Conservation (phyloP, 768 basidiomycete species). For the Serendipita sp. region DNA sequence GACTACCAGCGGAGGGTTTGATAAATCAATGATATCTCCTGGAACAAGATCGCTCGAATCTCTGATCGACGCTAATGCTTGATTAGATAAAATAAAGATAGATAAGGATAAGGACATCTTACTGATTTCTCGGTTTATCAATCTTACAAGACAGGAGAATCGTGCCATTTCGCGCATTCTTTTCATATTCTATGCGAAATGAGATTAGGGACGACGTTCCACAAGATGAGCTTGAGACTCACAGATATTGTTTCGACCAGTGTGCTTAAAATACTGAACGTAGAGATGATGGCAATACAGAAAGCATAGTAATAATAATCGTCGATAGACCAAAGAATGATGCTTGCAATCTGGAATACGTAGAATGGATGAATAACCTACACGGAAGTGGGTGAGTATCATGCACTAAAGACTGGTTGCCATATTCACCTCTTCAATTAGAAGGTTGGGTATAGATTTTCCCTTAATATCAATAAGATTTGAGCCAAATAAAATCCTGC, state of each 20-base stretch:
- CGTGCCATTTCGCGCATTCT: constrained; percentile 95
- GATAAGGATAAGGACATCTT: too few species aligned
- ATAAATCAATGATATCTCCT: constrained; percentile 85
- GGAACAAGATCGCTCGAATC: constrained; percentile 74
- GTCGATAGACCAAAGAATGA: constrained; percentile 85
- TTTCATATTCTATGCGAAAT: constrained; percentile 50
- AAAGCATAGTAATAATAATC: constrained; percentile 97
- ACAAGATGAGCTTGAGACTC: constrained; percentile 9
- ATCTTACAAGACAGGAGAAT: constrained; percentile 61
- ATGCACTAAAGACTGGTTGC: not conserved
- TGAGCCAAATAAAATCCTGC: constrained; percentile 57
- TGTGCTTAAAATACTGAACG: constrained; percentile 68
- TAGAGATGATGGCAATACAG: constrained; percentile 84
- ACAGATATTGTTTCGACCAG: constrained; percentile 87
- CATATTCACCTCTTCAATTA: constrained; percentile 69
- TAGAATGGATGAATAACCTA: constrained; percentile 95
- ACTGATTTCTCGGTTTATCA: constrained; percentile 61
- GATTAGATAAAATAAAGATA: not conserved
- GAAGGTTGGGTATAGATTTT: constrained; percentile 58
- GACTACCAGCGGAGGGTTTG: constrained; percentile 49
- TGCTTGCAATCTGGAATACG: constrained; percentile 93
- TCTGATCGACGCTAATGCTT: constrained; percentile 40
- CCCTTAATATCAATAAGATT: constrained; percentile 86
- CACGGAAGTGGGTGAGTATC: not conserved
- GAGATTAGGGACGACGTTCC: not conserved